A percentile compares a stretch with the other conserved stretches of the same genome.
These are phyloP conservation scores for Coprinopsis marcescibilis DNA, from an alignment of 768 basidiomycete genomes.

Conservation along the genomic window DNA sequence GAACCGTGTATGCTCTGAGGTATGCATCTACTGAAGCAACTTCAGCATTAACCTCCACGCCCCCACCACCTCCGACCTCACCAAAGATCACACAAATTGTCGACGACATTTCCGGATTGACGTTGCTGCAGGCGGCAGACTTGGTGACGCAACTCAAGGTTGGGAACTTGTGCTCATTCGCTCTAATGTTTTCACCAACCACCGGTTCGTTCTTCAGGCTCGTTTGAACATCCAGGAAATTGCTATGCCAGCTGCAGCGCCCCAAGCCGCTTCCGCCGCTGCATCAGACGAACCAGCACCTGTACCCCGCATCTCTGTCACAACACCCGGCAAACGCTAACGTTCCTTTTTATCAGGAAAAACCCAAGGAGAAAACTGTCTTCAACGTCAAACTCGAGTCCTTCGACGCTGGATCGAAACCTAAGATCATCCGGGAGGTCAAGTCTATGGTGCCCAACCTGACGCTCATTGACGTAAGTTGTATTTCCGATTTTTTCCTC, in stretches of 20 bases:
- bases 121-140: conserved; percentile 92
- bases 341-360: conserved; percentile 55
- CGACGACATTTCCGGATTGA: conserved; percentile 85
- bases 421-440: conserved; percentile 96
- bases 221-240: conserved; percentile 97
- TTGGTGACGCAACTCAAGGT: conserved; percentile 91
- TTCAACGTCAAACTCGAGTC: conserved; percentile 95
- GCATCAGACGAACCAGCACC: conserved; percentile 59
- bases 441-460: conserved; percentile 94
- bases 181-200: conserved; percentile 2
- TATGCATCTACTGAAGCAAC: conserved; percentile 53
- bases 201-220: conserved; percentile 43
- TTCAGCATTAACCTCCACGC: conserved; percentile 33
- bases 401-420: conserved; percentile 86
- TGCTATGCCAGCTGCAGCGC: conserved; percentile 77
- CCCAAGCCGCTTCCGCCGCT: conserved; percentile 50
- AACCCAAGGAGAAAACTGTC: conserved; percentile 97
- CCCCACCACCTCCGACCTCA: conserved; percentile 47
- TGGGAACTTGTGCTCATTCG: conserved; percentile 13
- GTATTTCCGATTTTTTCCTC: background rate
- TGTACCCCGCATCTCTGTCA: conserved; percentile 35
- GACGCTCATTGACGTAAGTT: conserved; percentile 90
- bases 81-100: conserved; percentile 78
- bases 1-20: conserved; percentile 38
- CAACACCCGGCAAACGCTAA: background rate